Conservation (phyloP, 352 stramenopile species). For the Globisporangium nodosum region DNA sequence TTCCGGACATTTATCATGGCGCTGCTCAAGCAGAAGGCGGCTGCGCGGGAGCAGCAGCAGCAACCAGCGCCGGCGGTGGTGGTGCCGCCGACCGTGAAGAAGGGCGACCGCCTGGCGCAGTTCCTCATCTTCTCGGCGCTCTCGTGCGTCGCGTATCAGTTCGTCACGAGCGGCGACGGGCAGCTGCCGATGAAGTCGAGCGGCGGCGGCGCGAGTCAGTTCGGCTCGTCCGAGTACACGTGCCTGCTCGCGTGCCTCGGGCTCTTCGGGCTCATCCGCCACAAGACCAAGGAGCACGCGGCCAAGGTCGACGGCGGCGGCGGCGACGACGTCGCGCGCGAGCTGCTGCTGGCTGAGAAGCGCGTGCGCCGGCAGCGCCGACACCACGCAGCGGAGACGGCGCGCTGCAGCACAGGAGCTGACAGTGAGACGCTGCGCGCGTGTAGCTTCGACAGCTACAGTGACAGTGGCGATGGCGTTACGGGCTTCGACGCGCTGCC, state of each 20-base stretch:
- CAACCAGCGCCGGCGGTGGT: neutral
- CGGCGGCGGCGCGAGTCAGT: slow-evolving; percentile 9
- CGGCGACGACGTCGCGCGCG: slow-evolving; percentile 12
- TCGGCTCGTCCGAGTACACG: slow-evolving; percentile 51
- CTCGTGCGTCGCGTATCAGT: slow-evolving; percentile 52
- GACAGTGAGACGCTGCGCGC: neutral
- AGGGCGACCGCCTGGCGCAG: slow-evolving; percentile 50
- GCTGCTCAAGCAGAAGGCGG: neutral
- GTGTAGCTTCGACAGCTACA: neutral
- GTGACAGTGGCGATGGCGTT: neutral
- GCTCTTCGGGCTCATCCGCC: slow-evolving; percentile 56
- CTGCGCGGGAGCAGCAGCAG: neutral
- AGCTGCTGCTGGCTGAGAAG: slow-evolving; percentile 18
- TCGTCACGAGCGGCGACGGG: slow-evolving; percentile 18
- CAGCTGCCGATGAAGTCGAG: slow-evolving; percentile 15
- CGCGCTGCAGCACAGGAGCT: neutral
- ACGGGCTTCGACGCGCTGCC: slow-evolving; percentile 21
- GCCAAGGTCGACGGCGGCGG: slow-evolving; percentile 1
- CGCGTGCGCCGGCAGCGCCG: slow-evolving; percentile 6
- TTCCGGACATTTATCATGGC: no score
- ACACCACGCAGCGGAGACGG: neutral
- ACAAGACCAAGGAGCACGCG: slow-evolving; percentile 32
- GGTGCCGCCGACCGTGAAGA: slow-evolving; percentile 23
- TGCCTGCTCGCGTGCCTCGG: slow-evolving; percentile 52
- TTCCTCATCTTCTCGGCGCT: slow-evolving; percentile 54